phyloP scores from a whole-genome alignment of 257 asterid species.

The Rehmannia glutinosa region DNA sequence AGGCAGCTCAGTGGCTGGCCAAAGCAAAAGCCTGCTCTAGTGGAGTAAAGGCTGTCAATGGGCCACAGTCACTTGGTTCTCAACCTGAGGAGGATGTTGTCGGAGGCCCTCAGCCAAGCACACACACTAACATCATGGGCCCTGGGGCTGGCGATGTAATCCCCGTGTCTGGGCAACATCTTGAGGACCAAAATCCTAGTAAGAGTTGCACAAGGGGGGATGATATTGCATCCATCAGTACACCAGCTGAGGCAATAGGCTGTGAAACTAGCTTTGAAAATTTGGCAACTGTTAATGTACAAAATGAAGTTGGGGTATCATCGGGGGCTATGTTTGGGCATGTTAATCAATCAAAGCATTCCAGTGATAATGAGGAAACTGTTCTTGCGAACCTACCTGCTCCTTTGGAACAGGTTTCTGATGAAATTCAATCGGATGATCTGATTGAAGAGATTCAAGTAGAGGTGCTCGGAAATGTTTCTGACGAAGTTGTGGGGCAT shows the following conservation, averaged over 20 bases:
- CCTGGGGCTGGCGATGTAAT: too few species aligned
- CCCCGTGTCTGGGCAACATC: too few species aligned
- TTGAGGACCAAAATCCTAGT: too few species aligned
- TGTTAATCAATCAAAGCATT: constrained; percentile 22
- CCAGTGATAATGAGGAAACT: constrained; percentile 18
- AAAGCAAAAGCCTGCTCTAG: constrained; percentile 22
- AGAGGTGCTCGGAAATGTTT: constrained; percentile 20
- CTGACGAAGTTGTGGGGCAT: constrained; percentile 13
- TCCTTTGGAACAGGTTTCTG: constrained; percentile 24
- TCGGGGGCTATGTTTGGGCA: constrained; percentile 14
- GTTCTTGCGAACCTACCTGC: constrained; percentile 17
- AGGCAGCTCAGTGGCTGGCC: constrained; percentile 35
- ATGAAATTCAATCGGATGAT: constrained; percentile 20
- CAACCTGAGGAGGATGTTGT: constrained; percentile 27
- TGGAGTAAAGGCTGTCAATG: constrained; percentile 18
- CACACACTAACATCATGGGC: too few species aligned
- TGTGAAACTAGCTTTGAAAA: constrained; percentile 16
- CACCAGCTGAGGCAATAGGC: constrained; percentile 21
- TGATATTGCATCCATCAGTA: constrained; percentile 9
- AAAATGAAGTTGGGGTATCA: constrained; percentile 7
- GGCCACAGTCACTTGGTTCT: constrained; percentile 28
- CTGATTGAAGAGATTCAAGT: constrained; percentile 11
- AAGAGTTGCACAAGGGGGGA: too few species aligned
- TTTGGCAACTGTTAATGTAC: constrained; percentile 9
- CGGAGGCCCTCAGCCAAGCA: constrained; percentile 13